These are phyloP conservation scores for Leccinellum rugosiceps DNA, from an alignment of 768 basidiomycete genomes.

Conservation along the genomic window DNA sequence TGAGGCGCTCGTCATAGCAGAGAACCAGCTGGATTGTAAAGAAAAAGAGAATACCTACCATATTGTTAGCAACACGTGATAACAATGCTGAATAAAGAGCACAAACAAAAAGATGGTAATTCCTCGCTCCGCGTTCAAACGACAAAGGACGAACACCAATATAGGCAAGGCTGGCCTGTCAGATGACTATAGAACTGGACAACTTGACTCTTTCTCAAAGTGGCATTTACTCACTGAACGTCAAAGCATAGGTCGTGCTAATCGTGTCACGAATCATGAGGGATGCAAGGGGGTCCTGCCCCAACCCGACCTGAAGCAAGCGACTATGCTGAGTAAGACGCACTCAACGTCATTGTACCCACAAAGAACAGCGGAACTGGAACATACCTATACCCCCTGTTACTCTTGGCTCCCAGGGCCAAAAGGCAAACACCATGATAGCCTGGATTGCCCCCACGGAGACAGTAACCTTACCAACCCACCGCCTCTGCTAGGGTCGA, in stretches of 20 bases:
- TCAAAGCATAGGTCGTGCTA: conserved; percentile 4
- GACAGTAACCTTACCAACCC: conserved; percentile 2
- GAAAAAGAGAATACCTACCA: neutral
- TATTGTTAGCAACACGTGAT: conserved; percentile 1
- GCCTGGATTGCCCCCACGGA: neutral
- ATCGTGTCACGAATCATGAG: conserved; percentile 19
- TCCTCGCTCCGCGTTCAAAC: neutral
- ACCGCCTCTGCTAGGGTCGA: conserved; percentile 5
- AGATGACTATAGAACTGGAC: neutral
- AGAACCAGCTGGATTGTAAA: conserved; percentile 11
- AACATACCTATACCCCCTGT: conserved; percentile 10
- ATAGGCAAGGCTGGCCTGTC: neutral
- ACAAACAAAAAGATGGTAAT: conserved; percentile 11
- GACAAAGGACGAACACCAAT: neutral
- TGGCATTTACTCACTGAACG: conserved; percentile 6
- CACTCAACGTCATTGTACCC: neutral
- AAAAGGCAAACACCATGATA: conserved; percentile 15
- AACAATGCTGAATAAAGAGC: neutral
- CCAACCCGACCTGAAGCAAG: conserved; percentile 15
- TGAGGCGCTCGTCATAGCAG: conserved; percentile 6
- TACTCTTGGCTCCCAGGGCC: neutral
- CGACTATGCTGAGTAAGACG: conserved; percentile 8
- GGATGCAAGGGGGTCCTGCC: conserved; percentile 18
- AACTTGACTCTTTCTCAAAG: neutral
- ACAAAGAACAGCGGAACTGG: neutral